Conservation (phyloP, 108 stramenopile genomes). For the Nitzschia palea region DNA sequence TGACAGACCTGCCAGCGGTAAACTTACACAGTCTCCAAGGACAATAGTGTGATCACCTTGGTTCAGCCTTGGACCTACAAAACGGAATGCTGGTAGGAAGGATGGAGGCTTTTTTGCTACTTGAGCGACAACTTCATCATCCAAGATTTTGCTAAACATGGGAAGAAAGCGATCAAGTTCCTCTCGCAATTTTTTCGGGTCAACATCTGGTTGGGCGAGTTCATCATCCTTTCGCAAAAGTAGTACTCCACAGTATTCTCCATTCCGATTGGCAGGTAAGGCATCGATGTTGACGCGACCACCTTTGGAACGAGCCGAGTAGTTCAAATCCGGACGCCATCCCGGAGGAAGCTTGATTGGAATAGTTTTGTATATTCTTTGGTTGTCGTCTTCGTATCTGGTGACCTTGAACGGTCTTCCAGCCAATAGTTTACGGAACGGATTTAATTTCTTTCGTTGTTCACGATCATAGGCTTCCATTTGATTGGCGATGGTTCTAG, state of each 20-base stretch:
- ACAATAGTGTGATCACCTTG: constrained; percentile 58
- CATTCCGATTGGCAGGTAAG: constrained; percentile 72
- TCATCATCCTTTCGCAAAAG: constrained; percentile 70
- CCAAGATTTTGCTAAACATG: constrained; percentile 67
- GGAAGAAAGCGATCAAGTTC: constrained; percentile 74
- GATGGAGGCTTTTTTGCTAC: constrained; percentile 73
- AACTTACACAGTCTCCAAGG: constrained; percentile 77
- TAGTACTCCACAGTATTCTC: constrained; percentile 79
- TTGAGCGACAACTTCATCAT: constrained; percentile 58
- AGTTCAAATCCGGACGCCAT: constrained; percentile 83
- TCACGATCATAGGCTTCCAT: constrained; percentile 58
- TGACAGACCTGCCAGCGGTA: background rate
- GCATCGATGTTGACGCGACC: constrained; percentile 78
- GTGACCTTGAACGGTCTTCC: constrained; percentile 54
- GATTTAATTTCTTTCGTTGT: constrained; percentile 40
- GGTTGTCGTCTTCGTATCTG: constrained; percentile 72
- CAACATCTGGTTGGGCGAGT: constrained; percentile 54
- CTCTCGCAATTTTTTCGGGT: constrained; percentile 52
- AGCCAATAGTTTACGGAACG: constrained; percentile 37
- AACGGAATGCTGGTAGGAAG: constrained; percentile 82
- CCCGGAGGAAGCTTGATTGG: constrained; percentile 68
- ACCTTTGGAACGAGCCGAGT: constrained; percentile 66
- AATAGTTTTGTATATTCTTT: constrained; percentile 82
- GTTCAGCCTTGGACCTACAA: constrained; percentile 71
- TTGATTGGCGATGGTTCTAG: constrained; percentile 63